Percentiles rank a stretch among this genome's conserved stretches.
Conservation (phyloP, 2,329 filamentous ascomycete genomes). For the Pseudogymnoascus sp. region DNA sequence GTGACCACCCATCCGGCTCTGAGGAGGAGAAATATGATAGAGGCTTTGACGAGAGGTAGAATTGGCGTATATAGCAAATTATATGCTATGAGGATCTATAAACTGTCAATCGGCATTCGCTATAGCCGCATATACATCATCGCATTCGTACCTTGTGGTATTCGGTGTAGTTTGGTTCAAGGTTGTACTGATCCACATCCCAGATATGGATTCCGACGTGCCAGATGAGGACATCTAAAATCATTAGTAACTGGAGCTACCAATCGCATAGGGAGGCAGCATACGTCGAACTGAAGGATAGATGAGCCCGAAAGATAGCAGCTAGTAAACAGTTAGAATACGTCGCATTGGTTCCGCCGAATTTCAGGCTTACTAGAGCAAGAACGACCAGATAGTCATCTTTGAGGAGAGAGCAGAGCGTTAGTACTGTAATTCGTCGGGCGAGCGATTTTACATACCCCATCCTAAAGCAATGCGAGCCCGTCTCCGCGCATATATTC, state of each 20-base stretch:
- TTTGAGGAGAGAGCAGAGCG: neutral
- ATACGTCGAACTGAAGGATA: slow-evolving; percentile 1
- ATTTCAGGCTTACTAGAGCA: neutral
- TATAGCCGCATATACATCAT: neutral
- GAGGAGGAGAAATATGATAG: neutral
- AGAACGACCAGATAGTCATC: neutral
- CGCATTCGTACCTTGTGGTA: neutral
- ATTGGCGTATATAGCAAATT: slow-evolving; percentile 4
- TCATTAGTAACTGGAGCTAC: neutral
- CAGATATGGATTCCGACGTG: slow-evolving; percentile 6
- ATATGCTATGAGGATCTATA: slow-evolving; percentile 4
- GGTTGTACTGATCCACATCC: neutral
- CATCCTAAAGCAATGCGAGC: slow-evolving; percentile 5
- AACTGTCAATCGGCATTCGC: neutral
- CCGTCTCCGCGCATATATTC: neutral
- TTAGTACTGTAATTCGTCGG: neutral
- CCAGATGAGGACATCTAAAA: neutral
- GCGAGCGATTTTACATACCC: neutral
- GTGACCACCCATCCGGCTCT: slow-evolving; percentile 1
- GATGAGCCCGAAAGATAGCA: neutral
- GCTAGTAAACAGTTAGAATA: neutral
- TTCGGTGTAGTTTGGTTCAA: slow-evolving; percentile 2
- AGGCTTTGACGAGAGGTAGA: neutral
- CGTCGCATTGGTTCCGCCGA: neutral
- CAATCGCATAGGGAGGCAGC: neutral